Conservation (phyloP, 2,329 filamentous ascomycete genomes). For the Pseudogymnoascus sp. region DNA sequence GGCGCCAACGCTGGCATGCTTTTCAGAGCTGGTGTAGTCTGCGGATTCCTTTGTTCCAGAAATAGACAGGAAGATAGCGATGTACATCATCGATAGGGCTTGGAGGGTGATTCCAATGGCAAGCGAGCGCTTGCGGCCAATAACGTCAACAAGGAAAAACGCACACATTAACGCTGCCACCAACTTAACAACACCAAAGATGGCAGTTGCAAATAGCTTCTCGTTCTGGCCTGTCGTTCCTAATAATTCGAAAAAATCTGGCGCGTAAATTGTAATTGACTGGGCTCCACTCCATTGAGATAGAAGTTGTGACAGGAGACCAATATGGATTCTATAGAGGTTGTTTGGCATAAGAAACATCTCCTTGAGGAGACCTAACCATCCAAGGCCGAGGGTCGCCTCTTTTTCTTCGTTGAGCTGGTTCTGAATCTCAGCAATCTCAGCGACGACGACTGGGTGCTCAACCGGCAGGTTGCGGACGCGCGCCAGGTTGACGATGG, state of each 20-base stretch:
- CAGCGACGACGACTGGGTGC: conserved; percentile 53
- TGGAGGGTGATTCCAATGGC: conserved; percentile 55
- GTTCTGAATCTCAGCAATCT: conserved; percentile 57
- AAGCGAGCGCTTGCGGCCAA: conserved; percentile 65
- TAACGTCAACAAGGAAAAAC: conserved; percentile 71
- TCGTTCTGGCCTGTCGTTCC: conserved; percentile 62
- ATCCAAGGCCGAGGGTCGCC: conserved; percentile 59
- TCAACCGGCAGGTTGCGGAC: conserved; percentile 54
- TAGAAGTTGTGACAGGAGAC: conserved; percentile 61
- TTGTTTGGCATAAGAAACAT: conserved; percentile 62
- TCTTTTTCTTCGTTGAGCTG: conserved; percentile 66
- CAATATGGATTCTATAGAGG: conserved; percentile 65
- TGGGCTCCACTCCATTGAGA: conserved; percentile 69
- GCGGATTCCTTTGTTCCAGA: conserved; percentile 51
- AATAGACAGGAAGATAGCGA: conserved; percentile 55
- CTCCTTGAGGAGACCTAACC: conserved; percentile 60
- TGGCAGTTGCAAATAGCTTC: conserved; percentile 63
- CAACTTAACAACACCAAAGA: conserved; percentile 72
- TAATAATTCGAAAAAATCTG: conserved; percentile 64
- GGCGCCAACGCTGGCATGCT: conserved; percentile 55
- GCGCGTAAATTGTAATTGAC: conserved; percentile 70
- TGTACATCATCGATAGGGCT: conserved; percentile 53
- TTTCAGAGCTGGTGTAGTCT: conserved; percentile 37
- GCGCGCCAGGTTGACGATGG: conserved; percentile 46
- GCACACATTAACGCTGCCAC: conserved; percentile 60